Base-by-base conservation (phyloP, 2,329 filamentous ascomycete genomes). In the Metarhizium sp. region DNA sequence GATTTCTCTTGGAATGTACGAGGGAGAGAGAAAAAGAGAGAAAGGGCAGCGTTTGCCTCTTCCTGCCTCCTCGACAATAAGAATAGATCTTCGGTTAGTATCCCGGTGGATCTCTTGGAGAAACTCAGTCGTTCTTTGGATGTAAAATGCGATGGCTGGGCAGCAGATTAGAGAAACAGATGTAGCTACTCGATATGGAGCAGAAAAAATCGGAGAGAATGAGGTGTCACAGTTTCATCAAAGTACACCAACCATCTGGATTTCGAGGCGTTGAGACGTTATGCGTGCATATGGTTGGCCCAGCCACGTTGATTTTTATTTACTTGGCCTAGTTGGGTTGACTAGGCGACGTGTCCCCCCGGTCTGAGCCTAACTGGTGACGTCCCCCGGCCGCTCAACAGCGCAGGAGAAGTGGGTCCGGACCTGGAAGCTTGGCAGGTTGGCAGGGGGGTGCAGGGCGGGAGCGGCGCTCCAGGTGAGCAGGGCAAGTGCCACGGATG, bases 251-350 rank as follows among this genome's bases (percentile, higher is more conserved):
- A 53, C 56, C 55, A 54, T 59, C 50, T 45, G 52, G 50, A 50
- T 59, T 62, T 57, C 54, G 40, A 49, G 52, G 40, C 38, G 50
- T 51, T 38, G 50, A 47, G 40, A 25, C 48, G 42, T 42, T 51
- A 18, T 40, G 48, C 36, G 55, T 55, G 53, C 48, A 47, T 51
- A 51, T 59, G 60, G 62, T 66, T 66, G 62, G 65, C 63, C 66
- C 65, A 68, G 65, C 66, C 66, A 66, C 66, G 56, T 53, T 55
- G 53, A 60, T 66, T 66, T 62, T 55, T 67, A 63, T 67, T 67
- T 63, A 67, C 64, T 61, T 55, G 32, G 45, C n/a, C 45, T 30
- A 4, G 45, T n/a, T 30, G n/a, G 45, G 65, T 67, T 66, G 66
- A 51, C 63, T 45, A 52, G 61, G 61, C 54, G 60, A 68, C 63